Evolutionary conservation across 371 early-diverging fungal species (phyloP), one percentile per base, ranked within the genome.

Genomic region (Batkoa obscura): DNA sequence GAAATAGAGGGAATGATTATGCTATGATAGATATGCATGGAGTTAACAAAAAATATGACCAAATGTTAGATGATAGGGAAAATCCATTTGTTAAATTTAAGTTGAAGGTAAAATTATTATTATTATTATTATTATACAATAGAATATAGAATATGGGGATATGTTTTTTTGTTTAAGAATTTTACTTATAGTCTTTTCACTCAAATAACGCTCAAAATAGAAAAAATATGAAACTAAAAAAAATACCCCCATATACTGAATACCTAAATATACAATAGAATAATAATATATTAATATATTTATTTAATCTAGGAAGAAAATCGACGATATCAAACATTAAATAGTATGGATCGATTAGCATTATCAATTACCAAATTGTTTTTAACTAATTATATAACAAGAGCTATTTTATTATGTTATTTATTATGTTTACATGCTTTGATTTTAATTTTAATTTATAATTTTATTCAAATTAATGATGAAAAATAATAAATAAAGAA

Each of bases 71-170:
- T 60, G 86, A 84, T 49, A 77, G 71, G 41, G 75, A 88, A 68
- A 88, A 93, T 62, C 94, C 92, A 23, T 93, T 93, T 64, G 74
- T 76, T 23, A 82, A 78, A 33, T 91, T 92, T 66, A 82, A 84
- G 58, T 66, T 74, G 41, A 77, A 75, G 71, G 75, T 72, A 67
- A 60, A 34, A 46, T 33, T 50, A 12, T 42, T 45, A 30, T 10
- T 38, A 35, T 50, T 32, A n/a, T 50, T 32, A n/a, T 23, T 23
- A 23, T 23, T 23, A 23, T 23, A 23, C 23, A 23, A 23, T 23
- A 23, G 23, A 47, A 23, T n/a, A 23, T 23, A 23, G 23, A 23
- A 23, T 23, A 23, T 23, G 23, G 23, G 23, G 23, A 23, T 23
- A 23, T 23, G 23, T 23, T 23, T 23, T 23, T 23, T 23, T 23